Evolutionary conservation across 2,329 filamentous ascomycete genomes (phyloP).

Genomic region (Fusarium scirpi): DNA sequence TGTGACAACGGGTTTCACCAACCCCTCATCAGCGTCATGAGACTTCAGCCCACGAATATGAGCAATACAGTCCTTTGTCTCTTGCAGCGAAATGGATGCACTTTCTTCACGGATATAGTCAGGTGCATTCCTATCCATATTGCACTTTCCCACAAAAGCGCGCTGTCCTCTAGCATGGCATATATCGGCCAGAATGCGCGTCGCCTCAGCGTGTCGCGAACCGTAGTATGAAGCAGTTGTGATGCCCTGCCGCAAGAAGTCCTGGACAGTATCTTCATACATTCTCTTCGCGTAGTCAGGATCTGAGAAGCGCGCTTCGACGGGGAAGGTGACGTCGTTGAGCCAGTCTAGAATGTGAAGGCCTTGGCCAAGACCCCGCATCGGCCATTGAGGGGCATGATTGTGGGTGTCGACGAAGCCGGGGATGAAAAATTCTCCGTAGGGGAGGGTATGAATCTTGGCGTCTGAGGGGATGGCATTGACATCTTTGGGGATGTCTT

Average conservation of each 20-base stretch:
- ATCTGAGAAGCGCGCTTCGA: slow-evolving; percentile 19
- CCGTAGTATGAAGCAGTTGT: slow-evolving; percentile 27
- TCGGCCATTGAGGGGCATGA: slow-evolving; percentile 70
- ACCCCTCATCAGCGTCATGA: background rate
- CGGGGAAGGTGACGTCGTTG: slow-evolving; percentile 69
- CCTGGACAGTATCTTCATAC: slow-evolving; percentile 14
- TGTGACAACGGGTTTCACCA: slow-evolving; percentile 17
- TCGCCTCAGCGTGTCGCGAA: slow-evolving; percentile 19
- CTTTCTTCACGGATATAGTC: slow-evolving; percentile 11
- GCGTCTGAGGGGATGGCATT: background rate
- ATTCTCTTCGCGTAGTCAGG: slow-evolving; percentile 2
- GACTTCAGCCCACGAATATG: background rate
- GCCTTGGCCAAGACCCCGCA: slow-evolving; percentile 62
- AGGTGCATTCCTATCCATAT: slow-evolving; percentile 24
- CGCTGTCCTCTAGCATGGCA: slow-evolving; percentile 10
- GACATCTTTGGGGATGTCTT: background rate
- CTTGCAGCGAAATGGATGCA: background rate
- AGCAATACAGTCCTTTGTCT: slow-evolving; percentile 15
- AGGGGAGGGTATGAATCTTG: fast-evolving
- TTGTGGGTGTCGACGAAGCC: slow-evolving; percentile 76
- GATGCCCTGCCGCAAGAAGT: slow-evolving; percentile 18
- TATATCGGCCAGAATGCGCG: slow-evolving; percentile 14
- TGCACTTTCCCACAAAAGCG: slow-evolving; percentile 24
- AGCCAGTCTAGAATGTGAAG: slow-evolving; percentile 73
- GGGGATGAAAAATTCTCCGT: slow-evolving; percentile 54